Conservation (phyloP, 2,329 filamentous ascomycete species). For the Cladosporium sp. region DNA sequence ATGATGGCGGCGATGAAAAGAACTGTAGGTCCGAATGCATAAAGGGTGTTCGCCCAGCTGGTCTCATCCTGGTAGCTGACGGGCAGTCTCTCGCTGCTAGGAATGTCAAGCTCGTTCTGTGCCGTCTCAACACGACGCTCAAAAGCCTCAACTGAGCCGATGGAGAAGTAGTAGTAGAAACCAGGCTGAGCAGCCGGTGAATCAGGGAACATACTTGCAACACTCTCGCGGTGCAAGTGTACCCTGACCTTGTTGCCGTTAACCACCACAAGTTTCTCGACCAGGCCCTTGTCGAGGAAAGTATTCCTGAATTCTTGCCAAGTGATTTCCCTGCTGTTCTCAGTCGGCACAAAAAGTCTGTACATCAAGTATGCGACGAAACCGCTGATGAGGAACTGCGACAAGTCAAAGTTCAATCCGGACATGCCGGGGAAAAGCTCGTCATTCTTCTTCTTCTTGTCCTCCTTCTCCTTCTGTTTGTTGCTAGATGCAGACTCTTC, state of each 20-base stretch:
- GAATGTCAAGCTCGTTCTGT: conserved; percentile 81
- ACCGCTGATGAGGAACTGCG: conserved; percentile 52
- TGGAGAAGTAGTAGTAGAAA: conserved; percentile 89
- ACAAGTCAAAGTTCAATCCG: conserved; percentile 51
- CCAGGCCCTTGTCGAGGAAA: conserved; percentile 91
- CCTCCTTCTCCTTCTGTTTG: conserved; percentile 35
- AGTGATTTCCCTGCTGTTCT: conserved; percentile 75
- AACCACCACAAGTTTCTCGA: conserved; percentile 83
- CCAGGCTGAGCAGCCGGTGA: conserved; percentile 62
- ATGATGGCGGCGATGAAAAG: conserved; percentile 78
- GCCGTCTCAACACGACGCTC: conserved; percentile 84
- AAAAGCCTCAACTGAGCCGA: conserved; percentile 90
- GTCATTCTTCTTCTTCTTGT: conserved; percentile 36
- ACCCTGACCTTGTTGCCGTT: conserved; percentile 74
- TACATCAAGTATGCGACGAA: conserved; percentile 61
- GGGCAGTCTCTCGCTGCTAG: conserved; percentile 81
- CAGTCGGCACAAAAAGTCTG: conserved; percentile 60
- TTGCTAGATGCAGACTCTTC: conserved; percentile 41
- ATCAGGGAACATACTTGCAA: conserved; percentile 68
- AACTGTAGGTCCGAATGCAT: conserved; percentile 82
- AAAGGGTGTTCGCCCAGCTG: conserved; percentile 63
- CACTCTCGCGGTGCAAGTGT: conserved; percentile 70
- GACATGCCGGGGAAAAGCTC: conserved; percentile 34
- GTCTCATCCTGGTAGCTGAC: conserved; percentile 81
- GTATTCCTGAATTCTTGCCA: conserved; percentile 95